These are phyloP conservation scores for Geranium incanum DNA, from an alignment of 441 rosid genomes.

Conservation along the genomic window DNA sequence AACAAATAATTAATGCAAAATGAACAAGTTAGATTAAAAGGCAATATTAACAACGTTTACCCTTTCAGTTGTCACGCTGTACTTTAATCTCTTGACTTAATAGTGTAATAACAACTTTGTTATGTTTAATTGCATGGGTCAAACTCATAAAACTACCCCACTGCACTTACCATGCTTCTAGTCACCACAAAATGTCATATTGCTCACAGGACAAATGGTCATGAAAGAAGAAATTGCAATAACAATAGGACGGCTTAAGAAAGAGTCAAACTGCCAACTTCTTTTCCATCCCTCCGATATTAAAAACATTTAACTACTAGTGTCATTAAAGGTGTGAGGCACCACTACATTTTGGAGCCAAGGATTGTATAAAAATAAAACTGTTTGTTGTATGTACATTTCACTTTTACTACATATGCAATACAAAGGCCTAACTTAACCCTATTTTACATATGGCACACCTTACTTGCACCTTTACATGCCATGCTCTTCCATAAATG, in stretches of 20 bases:
- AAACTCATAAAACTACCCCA: slow-evolving; percentile 1
- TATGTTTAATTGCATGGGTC: not conserved
- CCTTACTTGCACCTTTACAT: not conserved
- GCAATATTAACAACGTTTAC: not conserved
- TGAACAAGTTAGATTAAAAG: slow-evolving; percentile 1
- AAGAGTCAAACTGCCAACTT: not conserved
- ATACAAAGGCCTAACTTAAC: not conserved
- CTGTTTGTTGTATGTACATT: not conserved
- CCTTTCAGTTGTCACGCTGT: not conserved
- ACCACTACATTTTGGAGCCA: not conserved
- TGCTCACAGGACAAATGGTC: not conserved
- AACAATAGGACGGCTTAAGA: not conserved
- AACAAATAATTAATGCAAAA: not conserved
- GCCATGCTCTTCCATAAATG: not conserved
- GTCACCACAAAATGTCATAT: not conserved
- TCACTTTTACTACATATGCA: not conserved
- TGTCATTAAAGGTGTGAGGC: not conserved
- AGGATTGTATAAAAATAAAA: not conserved
- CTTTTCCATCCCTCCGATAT: not conserved
- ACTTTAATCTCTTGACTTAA: not conserved
- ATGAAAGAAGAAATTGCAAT: slow-evolving; percentile 3
- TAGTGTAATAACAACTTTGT: not conserved
- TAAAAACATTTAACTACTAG: not conserved
- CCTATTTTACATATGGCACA: not conserved
- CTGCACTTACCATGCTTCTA: not conserved